Conservation (phyloP, 2,329 filamentous ascomycete genomes). For the Canariomyces notabilis region DNA sequence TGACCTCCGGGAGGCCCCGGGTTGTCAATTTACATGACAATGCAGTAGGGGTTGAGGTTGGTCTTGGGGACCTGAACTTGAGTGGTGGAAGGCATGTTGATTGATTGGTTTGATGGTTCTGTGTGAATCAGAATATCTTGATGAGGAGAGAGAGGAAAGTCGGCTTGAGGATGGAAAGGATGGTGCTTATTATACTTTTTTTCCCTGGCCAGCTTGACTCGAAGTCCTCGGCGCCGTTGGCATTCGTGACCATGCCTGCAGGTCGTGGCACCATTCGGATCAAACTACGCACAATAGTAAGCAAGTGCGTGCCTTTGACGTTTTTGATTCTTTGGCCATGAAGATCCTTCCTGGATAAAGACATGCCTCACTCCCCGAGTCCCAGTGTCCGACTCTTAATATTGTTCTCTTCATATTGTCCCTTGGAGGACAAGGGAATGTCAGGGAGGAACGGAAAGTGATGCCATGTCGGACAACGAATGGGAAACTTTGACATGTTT, state of each 20-base stretch:
- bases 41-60: slow-evolving; percentile 29
- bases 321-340: background rate
- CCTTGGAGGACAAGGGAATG: slow-evolving; percentile 1
- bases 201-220: background rate
- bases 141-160: slow-evolving; percentile 23
- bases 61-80: slow-evolving; percentile 26
- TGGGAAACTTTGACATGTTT: background rate
- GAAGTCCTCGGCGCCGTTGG: background rate
- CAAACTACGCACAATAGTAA: background rate
- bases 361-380: background rate
- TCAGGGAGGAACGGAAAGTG: background rate
- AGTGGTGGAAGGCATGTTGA: slow-evolving; percentile 32
- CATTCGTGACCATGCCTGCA: no score
- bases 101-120: slow-evolving; percentile 22
- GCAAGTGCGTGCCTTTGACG: background rate
- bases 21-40: slow-evolving; percentile 32
- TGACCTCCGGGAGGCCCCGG: background rate
- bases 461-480: background rate
- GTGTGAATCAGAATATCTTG: slow-evolving; percentile 15
- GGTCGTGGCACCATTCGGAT: no score
- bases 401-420: slow-evolving; percentile 17
- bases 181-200: slow-evolving; percentile 24
- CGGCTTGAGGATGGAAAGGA: slow-evolving; percentile 6
- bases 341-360: background rate
- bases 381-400: slow-evolving; percentile 4